These are phyloP conservation scores for Pelargonium citronellum DNA, from an alignment of 441 rosid species.

Conservation along the genomic window DNA sequence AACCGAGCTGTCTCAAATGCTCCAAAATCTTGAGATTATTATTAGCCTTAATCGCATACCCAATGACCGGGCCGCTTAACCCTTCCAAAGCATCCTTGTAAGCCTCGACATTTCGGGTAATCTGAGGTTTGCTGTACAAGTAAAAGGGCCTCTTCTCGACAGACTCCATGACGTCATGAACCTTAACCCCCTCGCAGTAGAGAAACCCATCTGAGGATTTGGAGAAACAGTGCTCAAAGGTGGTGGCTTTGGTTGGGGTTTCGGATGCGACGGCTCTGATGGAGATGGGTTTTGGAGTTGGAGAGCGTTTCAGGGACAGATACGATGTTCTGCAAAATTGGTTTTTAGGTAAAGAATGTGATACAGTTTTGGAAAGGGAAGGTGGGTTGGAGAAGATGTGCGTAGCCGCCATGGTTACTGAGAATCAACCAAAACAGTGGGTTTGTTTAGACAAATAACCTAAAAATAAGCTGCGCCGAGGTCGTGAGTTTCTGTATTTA, in stretches of 20 bases:
- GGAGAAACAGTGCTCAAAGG: conserved; percentile 68
- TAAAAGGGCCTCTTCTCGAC: conserved; percentile 87
- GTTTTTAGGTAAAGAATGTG: conserved; percentile 30
- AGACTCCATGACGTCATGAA: conserved; percentile 63
- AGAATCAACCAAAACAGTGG: no score
- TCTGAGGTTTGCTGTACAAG: conserved; percentile 82
- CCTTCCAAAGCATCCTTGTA: conserved; percentile 76
- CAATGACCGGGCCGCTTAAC: conserved; percentile 52
- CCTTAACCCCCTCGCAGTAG: conserved; percentile 77
- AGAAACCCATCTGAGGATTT: conserved; percentile 82
- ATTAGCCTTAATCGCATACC: conserved; percentile 92
- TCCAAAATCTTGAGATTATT: conserved; percentile 87
- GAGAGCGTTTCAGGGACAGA: conserved; percentile 30
- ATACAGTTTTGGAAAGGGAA: conserved; percentile 37
- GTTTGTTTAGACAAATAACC: no score
- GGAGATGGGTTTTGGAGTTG: conserved; percentile 31
- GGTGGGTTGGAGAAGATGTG: conserved; percentile 29
- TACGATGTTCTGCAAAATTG: conserved; percentile 33
- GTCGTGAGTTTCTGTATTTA: no score
- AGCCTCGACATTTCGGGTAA: conserved; percentile 73
- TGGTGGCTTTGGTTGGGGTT: conserved; percentile 32
- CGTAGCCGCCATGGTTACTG: conserved; percentile 40
- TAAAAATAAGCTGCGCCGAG: no score
- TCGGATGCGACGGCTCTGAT: conserved; percentile 58
- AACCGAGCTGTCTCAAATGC: conserved; percentile 81